Base-by-base conservation (phyloP, 176 grass and related monocot species). In the Eragrostis curvula region DNA sequence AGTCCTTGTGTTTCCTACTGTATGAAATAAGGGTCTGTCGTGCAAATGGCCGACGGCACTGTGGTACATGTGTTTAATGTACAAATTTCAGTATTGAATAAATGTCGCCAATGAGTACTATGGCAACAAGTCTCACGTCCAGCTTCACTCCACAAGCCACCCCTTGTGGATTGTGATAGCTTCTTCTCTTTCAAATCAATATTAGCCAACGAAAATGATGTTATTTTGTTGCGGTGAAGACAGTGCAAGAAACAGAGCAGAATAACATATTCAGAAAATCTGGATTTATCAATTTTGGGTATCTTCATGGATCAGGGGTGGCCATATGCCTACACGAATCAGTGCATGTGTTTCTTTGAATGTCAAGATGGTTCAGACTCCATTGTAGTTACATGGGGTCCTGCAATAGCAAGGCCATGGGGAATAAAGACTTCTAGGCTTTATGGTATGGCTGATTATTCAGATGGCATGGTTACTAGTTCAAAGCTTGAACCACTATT, bases 161-260 rank as follows among this genome's bases (percentile, higher is more conserved):
- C 36, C 36, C 74, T 29, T 62, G 23, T 46, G 40, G 18, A 14
- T 29, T 46, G 39, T 18, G 45, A 16, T 44, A 23, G 40, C 20
- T 70, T 24, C 24, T 70, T 24, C n/a, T 46, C 14, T 16, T 1
- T 27, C 9, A 12, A 27, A 70, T 9, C 15, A 46, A 20, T 27
- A 21, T 8, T 21, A 15, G 12, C 28, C 30, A 20, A 21, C 21
- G 48, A 53, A 7, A 73, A 12, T 53, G 16, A 30, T 43, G 47
- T 7, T 16, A 14, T 32, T 21, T 52, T 27, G 1, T 18, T 32
- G 29, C 1, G 8, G 47, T 8, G 39, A 59, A 4, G 1, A 13
- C 0, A 83, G n/a, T 10, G 52, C 12, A 82, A 52, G 16, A 85
- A 29, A n/a, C n/a, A 27, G 27, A 85, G 18, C n/a, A 71, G 51